Percentiles rank a stretch among this genome's conserved stretches.
These are phyloP conservation scores for Pseudopithomyces maydicus DNA, from an alignment of 2,329 filamentous ascomycete species.

Conservation along the genomic window DNA sequence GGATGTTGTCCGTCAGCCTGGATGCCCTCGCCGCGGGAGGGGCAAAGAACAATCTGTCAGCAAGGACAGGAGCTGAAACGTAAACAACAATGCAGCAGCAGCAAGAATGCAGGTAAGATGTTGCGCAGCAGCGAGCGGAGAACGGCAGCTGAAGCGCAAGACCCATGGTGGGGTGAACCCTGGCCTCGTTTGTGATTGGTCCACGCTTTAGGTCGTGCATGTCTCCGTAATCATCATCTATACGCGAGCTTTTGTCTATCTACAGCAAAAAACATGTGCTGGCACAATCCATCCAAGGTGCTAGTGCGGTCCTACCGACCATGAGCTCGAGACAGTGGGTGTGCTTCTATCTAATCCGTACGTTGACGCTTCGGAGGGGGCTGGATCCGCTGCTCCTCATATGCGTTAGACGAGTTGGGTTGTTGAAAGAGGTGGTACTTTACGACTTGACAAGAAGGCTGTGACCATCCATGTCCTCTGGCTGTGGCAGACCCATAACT, in stretches of 20 bases:
- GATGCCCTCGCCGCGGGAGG: background rate
- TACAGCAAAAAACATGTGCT: background rate
- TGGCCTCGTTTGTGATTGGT: background rate
- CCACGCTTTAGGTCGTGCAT: background rate
- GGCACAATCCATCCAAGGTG: background rate
- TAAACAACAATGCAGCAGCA: background rate
- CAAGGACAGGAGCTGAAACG: background rate
- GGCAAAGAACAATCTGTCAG: background rate
- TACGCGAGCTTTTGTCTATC: constrained; percentile 4
- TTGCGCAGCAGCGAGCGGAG: background rate
- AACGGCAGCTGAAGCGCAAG: background rate
- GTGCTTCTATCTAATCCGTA: constrained; percentile 4
- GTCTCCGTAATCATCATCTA: constrained; percentile 1
- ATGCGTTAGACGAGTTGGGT: background rate
- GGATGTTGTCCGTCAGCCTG: background rate
- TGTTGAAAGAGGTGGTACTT: constrained; percentile 4
- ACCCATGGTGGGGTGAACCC: constrained; percentile 10
- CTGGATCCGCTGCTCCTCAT: constrained; percentile 4
- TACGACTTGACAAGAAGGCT: constrained; percentile 80
- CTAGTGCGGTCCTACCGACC: background rate
- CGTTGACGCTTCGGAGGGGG: constrained; percentile 2
- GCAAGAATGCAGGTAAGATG: background rate
- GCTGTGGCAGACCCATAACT: constrained; percentile 88
- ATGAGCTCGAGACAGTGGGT: background rate
- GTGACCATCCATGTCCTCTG: constrained; percentile 87